Percentiles rank a stretch among this genome's conserved stretches.
These are phyloP conservation scores for Trichoderma koningiopsis DNA, from an alignment of 2,329 filamentous ascomycete species.

Conservation along the genomic window DNA sequence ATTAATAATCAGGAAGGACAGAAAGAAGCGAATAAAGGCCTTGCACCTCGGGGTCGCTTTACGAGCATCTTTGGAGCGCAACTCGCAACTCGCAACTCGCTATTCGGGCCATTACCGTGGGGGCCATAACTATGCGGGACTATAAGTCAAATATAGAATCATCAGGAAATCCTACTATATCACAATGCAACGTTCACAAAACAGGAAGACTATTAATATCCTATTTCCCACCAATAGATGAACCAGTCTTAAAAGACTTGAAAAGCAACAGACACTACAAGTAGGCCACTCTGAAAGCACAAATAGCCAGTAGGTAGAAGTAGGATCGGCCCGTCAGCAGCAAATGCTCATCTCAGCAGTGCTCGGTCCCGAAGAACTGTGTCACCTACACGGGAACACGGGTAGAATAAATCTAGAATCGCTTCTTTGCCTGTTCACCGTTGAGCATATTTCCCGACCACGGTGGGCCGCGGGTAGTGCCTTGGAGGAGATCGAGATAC, in stretches of 20 bases:
- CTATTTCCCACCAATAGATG: neutral
- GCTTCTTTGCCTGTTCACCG: neutral
- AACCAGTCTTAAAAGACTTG: neutral
- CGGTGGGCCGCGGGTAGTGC: neutral
- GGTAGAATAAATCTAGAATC: no score
- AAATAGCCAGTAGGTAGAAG: neutral
- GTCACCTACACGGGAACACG: neutral
- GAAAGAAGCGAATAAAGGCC: neutral
- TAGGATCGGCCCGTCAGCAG: neutral
- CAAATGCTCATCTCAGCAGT: neutral
- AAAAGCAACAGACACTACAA: neutral
- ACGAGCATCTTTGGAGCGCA: neutral
- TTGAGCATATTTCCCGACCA: neutral
- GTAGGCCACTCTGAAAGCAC: neutral
- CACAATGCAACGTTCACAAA: neutral
- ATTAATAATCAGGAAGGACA: neutral
- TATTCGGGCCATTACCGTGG: neutral
- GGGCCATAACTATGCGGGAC: neutral
- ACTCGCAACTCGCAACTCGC: neutral
- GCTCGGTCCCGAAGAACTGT: neutral
- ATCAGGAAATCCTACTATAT: no score
- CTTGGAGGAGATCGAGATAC: neutral
- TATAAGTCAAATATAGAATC: neutral
- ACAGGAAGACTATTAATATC: neutral
- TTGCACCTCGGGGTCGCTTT: neutral